Evolutionary conservation across 164 flowering plant species (phyloP).

Genomic region (Euptelea pleiosperma): DNA sequence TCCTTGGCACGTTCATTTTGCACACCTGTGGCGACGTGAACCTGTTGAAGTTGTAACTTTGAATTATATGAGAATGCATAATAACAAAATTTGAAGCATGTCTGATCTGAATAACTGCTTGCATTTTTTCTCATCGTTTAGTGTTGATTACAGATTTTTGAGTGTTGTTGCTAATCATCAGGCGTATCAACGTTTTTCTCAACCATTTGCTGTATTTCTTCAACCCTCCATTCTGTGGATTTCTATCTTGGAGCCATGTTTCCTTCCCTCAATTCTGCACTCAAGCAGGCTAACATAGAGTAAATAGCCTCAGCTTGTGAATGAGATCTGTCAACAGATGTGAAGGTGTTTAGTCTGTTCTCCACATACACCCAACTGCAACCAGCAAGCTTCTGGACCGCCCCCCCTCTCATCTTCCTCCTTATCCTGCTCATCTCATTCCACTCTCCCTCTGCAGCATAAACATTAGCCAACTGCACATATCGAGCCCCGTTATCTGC

Average conservation of each 20-base stretch:
- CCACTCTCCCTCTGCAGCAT: conserved; percentile 80
- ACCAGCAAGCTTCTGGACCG: conserved; percentile 59
- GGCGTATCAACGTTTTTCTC: no score
- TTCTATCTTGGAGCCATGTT: not conserved
- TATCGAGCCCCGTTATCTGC: conserved; percentile 58
- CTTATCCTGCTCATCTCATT: conserved; percentile 69
- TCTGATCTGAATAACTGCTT: not conserved
- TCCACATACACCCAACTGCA: conserved; percentile 77
- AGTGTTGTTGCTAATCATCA: no score
- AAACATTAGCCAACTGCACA: conserved; percentile 78
- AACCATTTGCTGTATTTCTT: no score
- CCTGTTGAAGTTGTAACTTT: conserved; percentile 20
- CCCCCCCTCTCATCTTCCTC: conserved; percentile 68
- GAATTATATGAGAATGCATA: not conserved
- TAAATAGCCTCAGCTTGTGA: conserved; percentile 48
- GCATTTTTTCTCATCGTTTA: not conserved
- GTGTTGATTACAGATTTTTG: no score
- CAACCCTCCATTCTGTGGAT: no score
- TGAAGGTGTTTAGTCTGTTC: conserved; percentile 45
- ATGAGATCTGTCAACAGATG: conserved; percentile 54
- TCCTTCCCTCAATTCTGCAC: conserved; percentile 29
- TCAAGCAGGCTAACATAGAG: conserved; percentile 37
- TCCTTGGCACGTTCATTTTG: conserved; percentile 12
- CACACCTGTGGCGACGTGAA: conserved; percentile 5
- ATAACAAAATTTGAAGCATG: not conserved